Base-by-base conservation (phyloP, 2,329 filamentous ascomycete genomes). In the Diaporthe sp. region DNA sequence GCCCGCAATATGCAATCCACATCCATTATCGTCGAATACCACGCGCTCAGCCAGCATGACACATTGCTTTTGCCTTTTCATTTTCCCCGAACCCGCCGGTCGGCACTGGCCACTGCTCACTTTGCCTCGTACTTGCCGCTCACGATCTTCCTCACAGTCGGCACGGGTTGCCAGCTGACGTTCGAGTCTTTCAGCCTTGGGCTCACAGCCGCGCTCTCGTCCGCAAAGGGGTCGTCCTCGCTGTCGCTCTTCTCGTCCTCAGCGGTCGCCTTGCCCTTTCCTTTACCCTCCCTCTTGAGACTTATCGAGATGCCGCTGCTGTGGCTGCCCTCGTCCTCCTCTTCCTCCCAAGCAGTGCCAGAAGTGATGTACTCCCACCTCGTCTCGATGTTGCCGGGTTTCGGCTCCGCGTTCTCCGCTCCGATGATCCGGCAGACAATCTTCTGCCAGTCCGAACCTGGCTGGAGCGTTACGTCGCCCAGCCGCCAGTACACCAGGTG, bases 401-500 rank as follows among this genome's bases (percentile, higher is more conserved):
- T 92, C 0, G 94, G 92, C 79, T 91, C 91, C 71, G 91, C 88
- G 34, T 91, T 91, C 46, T 96, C 93, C 0, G 94, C 94, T 34
- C 93, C 89, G 13, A 90, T 86, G 79, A 99, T 94, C 4, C 95
- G 91, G 76, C 95, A 97, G 9, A 98, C 92, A 75, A 98, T 91
- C 84, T 95, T 96, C 80, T 93, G 90, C 78, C 91, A 89, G 68
- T 92, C 92, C 12, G 90, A 85, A 15, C 72, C 60, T n/a, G 75
- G 62, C 3, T 70, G 62, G 57, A 94, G 87, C 0, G 91, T 93
- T 22, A 98, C 87, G 77, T 97, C 93, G 61, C 93, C 93, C 0
- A 97, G 85, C 19, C 93, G 92, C 94, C 95, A 97, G 87, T 94
- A 95, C 17, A 97, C 92, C 34, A 95, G 82, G 61, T 92, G 92